Conservation (phyloP, 1,284 basidiomycete genomes). For the Ceratobasidium papillatum region DNA sequence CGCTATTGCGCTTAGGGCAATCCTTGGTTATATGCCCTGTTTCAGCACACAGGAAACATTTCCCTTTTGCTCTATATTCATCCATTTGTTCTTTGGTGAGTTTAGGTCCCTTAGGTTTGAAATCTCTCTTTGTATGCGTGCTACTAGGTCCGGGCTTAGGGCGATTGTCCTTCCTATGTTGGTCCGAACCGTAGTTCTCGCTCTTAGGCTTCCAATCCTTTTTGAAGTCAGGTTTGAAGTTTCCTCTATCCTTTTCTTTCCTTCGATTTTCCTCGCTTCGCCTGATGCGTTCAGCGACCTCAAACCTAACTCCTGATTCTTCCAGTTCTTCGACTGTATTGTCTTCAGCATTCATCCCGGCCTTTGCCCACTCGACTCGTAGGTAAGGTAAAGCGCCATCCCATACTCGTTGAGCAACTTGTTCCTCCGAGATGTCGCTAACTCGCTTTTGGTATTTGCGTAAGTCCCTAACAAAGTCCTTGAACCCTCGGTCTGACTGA, state of each 20-base stretch:
- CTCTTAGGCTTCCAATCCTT: too few species aligned
- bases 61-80: conserved; percentile 14
- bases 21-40: not conserved
- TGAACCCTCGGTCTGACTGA: conserved; percentile 45
- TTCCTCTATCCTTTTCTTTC: too few species aligned
- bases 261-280: conserved; percentile 16
- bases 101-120: not conserved
- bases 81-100: conserved; percentile 2
- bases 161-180: too few species aligned
- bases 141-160: not conserved
- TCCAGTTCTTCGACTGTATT: conserved; percentile 23
- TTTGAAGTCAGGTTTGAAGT: too few species aligned
- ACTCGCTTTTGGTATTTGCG: not conserved
- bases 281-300: conserved; percentile 27
- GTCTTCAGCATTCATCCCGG: conserved; percentile 25
- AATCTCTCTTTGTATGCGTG: not conserved
- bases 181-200: too few species aligned
- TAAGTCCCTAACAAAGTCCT: conserved; percentile 46
- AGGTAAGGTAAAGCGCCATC: conserved; percentile 40
- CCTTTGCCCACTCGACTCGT: conserved; percentile 29
- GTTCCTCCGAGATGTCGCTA: not conserved
- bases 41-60: not conserved
- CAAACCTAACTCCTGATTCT: conserved; percentile 37
- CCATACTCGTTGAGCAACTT: conserved; percentile 31
- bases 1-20: conserved; percentile 10